These are phyloP conservation scores for Daldinia grandis DNA, from an alignment of 495 filamentous ascomycete species.

Conservation along the genomic window DNA sequence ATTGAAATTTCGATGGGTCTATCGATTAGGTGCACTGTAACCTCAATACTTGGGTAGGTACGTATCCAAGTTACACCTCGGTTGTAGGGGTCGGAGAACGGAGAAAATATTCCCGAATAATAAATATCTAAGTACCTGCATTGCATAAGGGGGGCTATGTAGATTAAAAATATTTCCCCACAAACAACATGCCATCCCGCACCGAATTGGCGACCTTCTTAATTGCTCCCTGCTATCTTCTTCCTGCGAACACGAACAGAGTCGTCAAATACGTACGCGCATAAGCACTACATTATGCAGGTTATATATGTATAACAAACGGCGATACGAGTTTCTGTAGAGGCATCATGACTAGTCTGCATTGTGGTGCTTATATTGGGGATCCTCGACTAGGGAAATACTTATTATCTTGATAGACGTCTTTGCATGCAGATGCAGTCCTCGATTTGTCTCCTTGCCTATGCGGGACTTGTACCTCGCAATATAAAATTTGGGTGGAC, in stretches of 20 bases:
- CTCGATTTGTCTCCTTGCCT: conserved; percentile 8
- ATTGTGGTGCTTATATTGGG: background rate
- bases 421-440: background rate
- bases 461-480: conserved; percentile 3
- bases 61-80: background rate
- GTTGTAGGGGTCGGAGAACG: conserved; percentile 17
- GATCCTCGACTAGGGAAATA: background rate
- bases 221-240: conserved; percentile 10
- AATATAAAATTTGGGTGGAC: background rate
- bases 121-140: conserved; percentile 7
- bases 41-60: background rate
- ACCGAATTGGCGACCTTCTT: conserved; percentile 30
- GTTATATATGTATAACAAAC: conserved; percentile 15
- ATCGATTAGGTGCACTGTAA: conserved; percentile 4
- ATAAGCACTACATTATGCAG: conserved; percentile 8
- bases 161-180: conserved; percentile 28
- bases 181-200: conserved; percentile 36
- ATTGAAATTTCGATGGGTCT: background rate
- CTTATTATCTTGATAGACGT: background rate
- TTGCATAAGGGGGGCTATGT: conserved; percentile 19
- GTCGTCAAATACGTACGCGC: conserved; percentile 7
- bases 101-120: conserved; percentile 12
- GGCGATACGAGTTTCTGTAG: conserved; percentile 30
- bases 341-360: background rate
- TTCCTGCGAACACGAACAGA: conserved; percentile 32